Base-by-base conservation (phyloP, 2,329 filamentous ascomycete genomes). In the Diaporthe destruens region DNA sequence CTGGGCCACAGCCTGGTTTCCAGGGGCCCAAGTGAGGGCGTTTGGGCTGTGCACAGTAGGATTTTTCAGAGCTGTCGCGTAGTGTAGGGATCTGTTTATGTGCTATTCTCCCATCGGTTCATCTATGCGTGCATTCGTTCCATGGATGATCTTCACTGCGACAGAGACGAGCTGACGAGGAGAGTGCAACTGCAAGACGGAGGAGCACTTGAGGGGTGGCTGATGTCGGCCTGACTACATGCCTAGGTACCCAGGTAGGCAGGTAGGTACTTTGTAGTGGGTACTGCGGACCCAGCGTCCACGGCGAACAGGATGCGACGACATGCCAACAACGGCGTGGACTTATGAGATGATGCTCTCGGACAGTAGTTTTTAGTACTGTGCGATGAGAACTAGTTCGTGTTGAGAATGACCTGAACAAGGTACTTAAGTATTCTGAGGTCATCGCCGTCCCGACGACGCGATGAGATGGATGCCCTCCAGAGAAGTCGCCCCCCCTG, bases 391-490 rank as follows among this genome's bases (percentile, higher is more conserved):
- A 49, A 34, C 16, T 18, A 47, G 20, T 14, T 16, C 14, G 1
- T 32, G 14, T 49, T 9, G 11, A 39, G 3, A 2, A 39, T 66
- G 20, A 34, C 47, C 25, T 18, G 8, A 29, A 29, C 44, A 18
- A 25, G 47, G 47, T 2, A 29, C 29, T 29, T 29, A 29, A 29
- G 2, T 20, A 36, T 39, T 23, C 32, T 36, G 61, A 66, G 25
- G 61, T 29, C 47, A 66, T 39, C 61, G 32, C 53, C 61, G 61
- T 39, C 32, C 47, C 14, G 47, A 66, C 44, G 61, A 47, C 61
- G 32, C n/a, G 12, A 25, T 53, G 20, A 20, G 29, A 49, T 51
- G 29, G 25, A 16, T 32, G 42, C 25, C 20, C 25, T 25, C 61
- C 44, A n/a, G n/a, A 53, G n/a, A 32, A 11, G 34, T 61, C 36